These are phyloP conservation scores for Phytophthora vignae DNA, from an alignment of 352 stramenopile species.

Conservation along the genomic window DNA sequence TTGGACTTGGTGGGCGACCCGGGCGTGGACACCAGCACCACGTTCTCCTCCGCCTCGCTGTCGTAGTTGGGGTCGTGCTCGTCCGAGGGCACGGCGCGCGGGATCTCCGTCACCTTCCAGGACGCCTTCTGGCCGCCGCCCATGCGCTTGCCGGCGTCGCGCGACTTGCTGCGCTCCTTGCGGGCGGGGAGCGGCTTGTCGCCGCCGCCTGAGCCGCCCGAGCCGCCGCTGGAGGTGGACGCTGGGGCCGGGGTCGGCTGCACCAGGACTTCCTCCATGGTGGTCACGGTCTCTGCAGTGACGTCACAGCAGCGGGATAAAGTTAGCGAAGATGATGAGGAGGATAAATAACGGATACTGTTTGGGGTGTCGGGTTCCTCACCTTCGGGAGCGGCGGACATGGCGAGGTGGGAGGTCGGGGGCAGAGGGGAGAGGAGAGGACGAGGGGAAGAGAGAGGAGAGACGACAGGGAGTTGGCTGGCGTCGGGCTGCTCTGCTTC, in stretches of 20 bases:
- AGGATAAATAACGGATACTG: not conserved
- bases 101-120: conserved; percentile 85
- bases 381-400: conserved; percentile 42
- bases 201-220: conserved; percentile 34
- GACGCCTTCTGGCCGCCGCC: conserved; percentile 87
- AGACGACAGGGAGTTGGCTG: conserved; percentile 18
- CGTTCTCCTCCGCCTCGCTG: conserved; percentile 91
- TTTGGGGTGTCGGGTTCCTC: not conserved
- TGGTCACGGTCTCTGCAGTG: conserved; percentile 20
- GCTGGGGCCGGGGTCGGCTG: conserved; percentile 10
- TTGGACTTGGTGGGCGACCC: conserved; percentile 49
- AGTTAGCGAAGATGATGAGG: not conserved
- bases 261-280: conserved; percentile 32
- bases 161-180: conserved; percentile 88
- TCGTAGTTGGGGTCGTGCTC: conserved; percentile 95
- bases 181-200: conserved; percentile 69
- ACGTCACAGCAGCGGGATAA: not conserved
- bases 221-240: conserved; percentile 13
- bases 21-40: conserved; percentile 81
- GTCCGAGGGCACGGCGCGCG: conserved; percentile 73
- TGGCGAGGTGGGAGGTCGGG: conserved; percentile 14
- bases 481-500: conserved; percentile 28
- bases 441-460: conserved; percentile 19
- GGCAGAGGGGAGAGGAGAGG: conserved; percentile 12
- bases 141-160: conserved; percentile 88